Base-by-base conservation (phyloP, 768 basidiomycete species). In the Arthromyces matolae region DNA sequence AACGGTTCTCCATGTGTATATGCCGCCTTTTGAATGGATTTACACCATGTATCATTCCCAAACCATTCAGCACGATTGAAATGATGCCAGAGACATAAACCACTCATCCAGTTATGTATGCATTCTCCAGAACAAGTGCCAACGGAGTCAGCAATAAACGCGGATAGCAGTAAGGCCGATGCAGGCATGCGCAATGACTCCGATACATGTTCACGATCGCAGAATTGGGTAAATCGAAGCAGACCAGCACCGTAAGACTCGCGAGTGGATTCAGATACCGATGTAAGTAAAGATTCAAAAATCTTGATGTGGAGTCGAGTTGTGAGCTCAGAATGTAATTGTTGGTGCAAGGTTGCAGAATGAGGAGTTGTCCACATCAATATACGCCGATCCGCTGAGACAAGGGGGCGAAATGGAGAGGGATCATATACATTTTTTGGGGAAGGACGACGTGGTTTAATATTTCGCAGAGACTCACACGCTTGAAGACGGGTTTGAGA, bases 191-290 rank as follows among this genome's bases (percentile, higher is more conserved):
- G 55, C 3, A 10, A 18, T 8, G 13, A 42, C 34, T 66, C 60
- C 0, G 64, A 43, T 8, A 68, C 57, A 4, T 23, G 4, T 1
- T 47, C 10, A 2, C 24, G n/a, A 36, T 70, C 59, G 16, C 67
- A 69, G 38, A 63, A 68, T 32, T 68, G 62, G 0, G 53, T 60
- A 42, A 63, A 69, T 0, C 53, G 51, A 0, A 68, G 53, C 0
- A 67, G 49, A 1, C 65, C 64, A 0, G 64, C 62, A 3, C 59
- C 63, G 38, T 68, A 68, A 7, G 51, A 50, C 9, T 47, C 20
- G 1, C 47, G 51, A 2, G 54, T 62, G 12, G 8, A 9, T n/a
- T 41, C 40, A n/a, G 16, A 12, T 3, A 41, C 2, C 24, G 22
- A 24, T 23, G 25, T 8, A n/a, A 28, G 14, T 12, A 40, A 27